phyloP scores from a whole-genome alignment of 2,329 filamentous ascomycete species.

The Botrytis galanthina region DNA sequence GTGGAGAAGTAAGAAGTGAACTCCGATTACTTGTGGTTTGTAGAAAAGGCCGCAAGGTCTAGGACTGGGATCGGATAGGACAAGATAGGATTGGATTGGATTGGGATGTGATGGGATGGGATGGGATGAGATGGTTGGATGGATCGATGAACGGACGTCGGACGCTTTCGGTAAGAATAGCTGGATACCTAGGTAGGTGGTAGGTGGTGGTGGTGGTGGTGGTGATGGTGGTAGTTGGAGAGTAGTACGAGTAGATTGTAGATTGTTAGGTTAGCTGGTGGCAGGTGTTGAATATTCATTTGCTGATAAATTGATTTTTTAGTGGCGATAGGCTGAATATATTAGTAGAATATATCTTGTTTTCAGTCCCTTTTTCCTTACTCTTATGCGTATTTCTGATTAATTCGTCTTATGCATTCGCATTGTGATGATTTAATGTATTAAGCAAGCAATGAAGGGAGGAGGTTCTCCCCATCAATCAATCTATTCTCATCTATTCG shows the following conservation, averaged over 20 bases:
- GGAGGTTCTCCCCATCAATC: no score
- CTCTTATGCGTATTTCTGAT: neutral
- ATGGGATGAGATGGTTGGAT: neutral
- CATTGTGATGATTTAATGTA: neutral
- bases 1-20: neutral
- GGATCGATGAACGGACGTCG: neutral
- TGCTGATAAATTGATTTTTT: neutral
- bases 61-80: neutral
- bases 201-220: no score
- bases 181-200: neutral
- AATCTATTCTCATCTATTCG: no score
- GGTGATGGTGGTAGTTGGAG: no score
- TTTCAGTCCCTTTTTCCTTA: neutral
- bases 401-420: neutral
- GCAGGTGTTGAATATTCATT: neutral
- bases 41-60: neutral
- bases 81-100: no score
- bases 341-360: no score
- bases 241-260: neutral
- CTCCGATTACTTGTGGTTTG: conserved; percentile 5
- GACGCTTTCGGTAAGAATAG: neutral
- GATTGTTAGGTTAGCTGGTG: neutral
- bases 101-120: neutral
- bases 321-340: neutral
- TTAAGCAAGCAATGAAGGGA: neutral